Evolutionary conservation across 2,329 filamentous ascomycete species (phyloP).

Genomic region (Stemphylium lycopersici): DNA sequence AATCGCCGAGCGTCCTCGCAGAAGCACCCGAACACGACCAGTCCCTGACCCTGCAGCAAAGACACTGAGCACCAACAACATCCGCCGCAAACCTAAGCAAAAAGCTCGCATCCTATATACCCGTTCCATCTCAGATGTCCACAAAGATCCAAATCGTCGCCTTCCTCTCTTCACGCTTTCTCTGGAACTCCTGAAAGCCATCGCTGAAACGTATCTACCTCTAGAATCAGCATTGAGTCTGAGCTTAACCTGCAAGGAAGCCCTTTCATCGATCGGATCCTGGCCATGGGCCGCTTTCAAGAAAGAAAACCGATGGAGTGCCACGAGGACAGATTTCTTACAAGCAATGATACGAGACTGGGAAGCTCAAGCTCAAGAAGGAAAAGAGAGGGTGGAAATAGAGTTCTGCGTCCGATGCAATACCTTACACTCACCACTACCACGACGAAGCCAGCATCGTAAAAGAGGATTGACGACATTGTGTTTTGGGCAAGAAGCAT

Average conservation of each 20-base stretch:
- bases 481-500: neutral
- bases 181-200: neutral
- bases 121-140: neutral
- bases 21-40: neutral
- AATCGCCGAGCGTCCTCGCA: neutral
- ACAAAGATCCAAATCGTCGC: neutral
- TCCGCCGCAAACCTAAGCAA: neutral
- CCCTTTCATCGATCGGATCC: neutral
- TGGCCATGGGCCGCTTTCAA: neutral
- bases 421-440: neutral
- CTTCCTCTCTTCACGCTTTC: neutral
- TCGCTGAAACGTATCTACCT: neutral
- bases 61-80: neutral
- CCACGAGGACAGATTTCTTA: too few relatives aligned
- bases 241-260: neutral
- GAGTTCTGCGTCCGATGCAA: neutral
- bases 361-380: neutral
- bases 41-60: neutral
- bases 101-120: neutral
- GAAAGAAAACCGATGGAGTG: too few relatives aligned
- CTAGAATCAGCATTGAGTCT: neutral
- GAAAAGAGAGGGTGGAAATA: neutral
- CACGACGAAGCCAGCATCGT: neutral
- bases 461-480: neutral
- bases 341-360: too few relatives aligned